phyloP scores from a whole-genome alignment of 768 basidiomycete genomes.

The Psilocybe tampanensis region DNA sequence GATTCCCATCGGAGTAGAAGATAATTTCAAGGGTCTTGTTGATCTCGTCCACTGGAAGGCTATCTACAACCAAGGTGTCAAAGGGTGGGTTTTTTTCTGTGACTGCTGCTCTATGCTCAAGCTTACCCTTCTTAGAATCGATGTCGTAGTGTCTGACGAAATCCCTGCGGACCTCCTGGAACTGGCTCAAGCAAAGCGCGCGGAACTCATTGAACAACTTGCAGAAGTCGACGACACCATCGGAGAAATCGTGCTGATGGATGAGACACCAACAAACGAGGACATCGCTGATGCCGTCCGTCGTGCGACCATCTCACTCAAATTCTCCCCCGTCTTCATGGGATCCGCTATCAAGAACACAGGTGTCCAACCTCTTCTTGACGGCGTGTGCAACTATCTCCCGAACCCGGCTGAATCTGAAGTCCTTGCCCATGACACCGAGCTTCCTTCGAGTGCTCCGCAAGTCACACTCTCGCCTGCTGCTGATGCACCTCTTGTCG shows the following conservation, averaged over 20 bases:
- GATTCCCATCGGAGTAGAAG: slow-evolving; percentile 91
- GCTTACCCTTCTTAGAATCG: slow-evolving; percentile 52
- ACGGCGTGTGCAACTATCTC: slow-evolving; percentile 95
- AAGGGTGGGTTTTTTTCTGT: slow-evolving; percentile 66
- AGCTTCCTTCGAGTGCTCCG: slow-evolving; percentile 63
- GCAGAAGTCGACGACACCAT: slow-evolving; percentile 96
- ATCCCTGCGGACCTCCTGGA: slow-evolving; percentile 79
- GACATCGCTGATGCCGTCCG: slow-evolving; percentile 87
- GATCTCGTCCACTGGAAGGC: slow-evolving; percentile 95
- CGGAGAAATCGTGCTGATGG: slow-evolving; percentile 89
- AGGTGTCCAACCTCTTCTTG: slow-evolving; percentile 89
- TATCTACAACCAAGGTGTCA: slow-evolving; percentile 91
- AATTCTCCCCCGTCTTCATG: slow-evolving; percentile 95
- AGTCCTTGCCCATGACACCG: slow-evolving; percentile 82
- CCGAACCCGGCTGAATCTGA: slow-evolving; percentile 83
- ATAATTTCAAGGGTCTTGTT: slow-evolving; percentile 86
- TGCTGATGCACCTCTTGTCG: slow-evolving; percentile 84
- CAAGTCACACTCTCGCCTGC: slow-evolving; percentile 81
- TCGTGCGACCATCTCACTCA: slow-evolving; percentile 83
- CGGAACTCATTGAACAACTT: slow-evolving; percentile 91
- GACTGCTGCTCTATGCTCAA: background rate
- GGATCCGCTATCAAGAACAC: slow-evolving; percentile 99
- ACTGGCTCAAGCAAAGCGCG: slow-evolving; percentile 81
- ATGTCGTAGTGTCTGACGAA: slow-evolving; percentile 81
- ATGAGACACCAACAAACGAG: slow-evolving; percentile 68